A percentile compares a stretch with the other conserved stretches of the same genome.
These are phyloP conservation scores for Thraustochytrium striatum DNA, from an alignment of 352 stramenopile species.

Conservation along the genomic window DNA sequence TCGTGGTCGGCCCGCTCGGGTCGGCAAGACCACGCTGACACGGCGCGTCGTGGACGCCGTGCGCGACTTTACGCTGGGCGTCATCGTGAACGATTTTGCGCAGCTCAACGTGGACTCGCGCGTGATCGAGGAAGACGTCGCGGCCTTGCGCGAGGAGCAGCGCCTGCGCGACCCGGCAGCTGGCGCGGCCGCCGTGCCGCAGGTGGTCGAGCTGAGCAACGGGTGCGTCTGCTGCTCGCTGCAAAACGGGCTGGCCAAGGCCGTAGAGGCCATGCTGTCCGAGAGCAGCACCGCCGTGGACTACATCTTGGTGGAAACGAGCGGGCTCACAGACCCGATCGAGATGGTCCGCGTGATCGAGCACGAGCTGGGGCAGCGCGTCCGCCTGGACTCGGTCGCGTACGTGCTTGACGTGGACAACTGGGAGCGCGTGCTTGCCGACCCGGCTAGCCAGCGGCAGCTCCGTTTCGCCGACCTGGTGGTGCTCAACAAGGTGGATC, in stretches of 20 bases:
- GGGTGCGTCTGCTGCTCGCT: constrained; percentile 44
- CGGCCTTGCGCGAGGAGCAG: background rate
- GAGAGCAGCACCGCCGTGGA: background rate
- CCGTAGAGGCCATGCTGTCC: constrained; percentile 1
- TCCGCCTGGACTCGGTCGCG: constrained; percentile 26
- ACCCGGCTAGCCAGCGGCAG: background rate
- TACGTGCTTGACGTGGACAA: constrained; percentile 4
- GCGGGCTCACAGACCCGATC: constrained; percentile 31
- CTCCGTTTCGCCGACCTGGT: constrained; percentile 16
- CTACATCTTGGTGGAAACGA: constrained; percentile 37
- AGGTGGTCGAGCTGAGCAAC: constrained; percentile 40
- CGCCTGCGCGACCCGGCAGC: background rate
- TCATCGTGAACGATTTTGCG: constrained; percentile 39
- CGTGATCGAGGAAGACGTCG: background rate
- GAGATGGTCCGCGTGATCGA: constrained; percentile 36
- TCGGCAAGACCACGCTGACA: constrained; percentile 24
- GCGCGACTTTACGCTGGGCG: constrained; percentile 28
- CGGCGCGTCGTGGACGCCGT: constrained; percentile 2
- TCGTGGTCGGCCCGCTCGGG: constrained; percentile 13
- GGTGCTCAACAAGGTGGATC: constrained; percentile 12
- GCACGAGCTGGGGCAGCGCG: background rate
- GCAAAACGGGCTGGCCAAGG: background rate
- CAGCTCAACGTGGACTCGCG: background rate
- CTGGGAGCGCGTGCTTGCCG: background rate
- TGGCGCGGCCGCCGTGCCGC: background rate